Evolutionary conservation across 1,284 basidiomycete genomes (phyloP), one percentile per base, ranked within the genome.

Genomic region (Rhodotorula sp.): DNA sequence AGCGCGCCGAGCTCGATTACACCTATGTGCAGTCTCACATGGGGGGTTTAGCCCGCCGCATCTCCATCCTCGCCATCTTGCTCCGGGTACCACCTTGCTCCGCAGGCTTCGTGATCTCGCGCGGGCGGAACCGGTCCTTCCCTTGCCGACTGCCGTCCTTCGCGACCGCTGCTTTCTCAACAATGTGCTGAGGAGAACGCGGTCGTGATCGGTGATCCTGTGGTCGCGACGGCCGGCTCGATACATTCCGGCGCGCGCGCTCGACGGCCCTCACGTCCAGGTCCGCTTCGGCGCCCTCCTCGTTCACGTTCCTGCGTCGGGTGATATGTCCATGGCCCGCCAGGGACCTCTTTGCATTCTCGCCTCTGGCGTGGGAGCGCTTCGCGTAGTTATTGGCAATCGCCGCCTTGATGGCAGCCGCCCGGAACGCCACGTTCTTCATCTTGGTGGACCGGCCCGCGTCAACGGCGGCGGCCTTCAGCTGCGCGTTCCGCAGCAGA

Each of bases 371-470:
- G 28, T 23, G 54, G 14, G 31, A 26, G 31, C 48, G 60, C 23
- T 50, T 62, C 4, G 28, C 48, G 21, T 21, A 62, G 31, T 5
- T 49, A 49, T 62, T 48, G 31, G 26, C 48, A 23, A 55, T 26
- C 18, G 62, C 62, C 15, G 54, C 62, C 52, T 54, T 47, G 43
- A 63, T 55, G 23, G 26, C 47, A 1, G 62, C 62, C 18, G 23
- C 14, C 2, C 62, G 62, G 54, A 56, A 63, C 14, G 62, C 18
- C 19, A 63, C 62, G 45, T 45, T 54, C 54, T 56, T 63, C 43
- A 34, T 19, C 28, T 28, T 31, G 23, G 26, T 6, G 26, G 54
- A 43, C 26, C 19, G 19, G 14, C 43, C 21, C 3, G 14, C 21
- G 2, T 19, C 28, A 4, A 34, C 56, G n/a, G 34, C 34, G 58